Percentiles rank a stretch among this genome's conserved stretches.
Conservation (phyloP, 1,284 basidiomycete genomes). For the Naganishia sp. region DNA sequence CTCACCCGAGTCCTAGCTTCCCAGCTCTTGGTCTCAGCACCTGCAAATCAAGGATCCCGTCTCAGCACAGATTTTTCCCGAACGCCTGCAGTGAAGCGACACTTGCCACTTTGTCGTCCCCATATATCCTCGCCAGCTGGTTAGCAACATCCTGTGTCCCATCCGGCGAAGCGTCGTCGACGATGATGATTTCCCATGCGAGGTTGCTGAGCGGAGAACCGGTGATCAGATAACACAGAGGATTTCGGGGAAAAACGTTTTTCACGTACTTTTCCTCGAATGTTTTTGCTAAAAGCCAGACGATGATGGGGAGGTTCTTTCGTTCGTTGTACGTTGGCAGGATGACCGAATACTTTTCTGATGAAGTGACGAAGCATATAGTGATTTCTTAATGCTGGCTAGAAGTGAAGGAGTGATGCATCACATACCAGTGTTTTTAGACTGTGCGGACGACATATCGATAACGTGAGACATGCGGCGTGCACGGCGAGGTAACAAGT, state of each 20-base stretch:
- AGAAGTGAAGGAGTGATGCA: background rate
- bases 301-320: slow-evolving; percentile 82
- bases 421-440: slow-evolving; percentile 8
- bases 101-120: slow-evolving; percentile 76
- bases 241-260: background rate
- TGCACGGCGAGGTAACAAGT: background rate
- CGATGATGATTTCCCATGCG: slow-evolving; percentile 82
- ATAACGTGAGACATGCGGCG: slow-evolving; percentile 35
- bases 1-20: slow-evolving; percentile 81
- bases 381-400: background rate
- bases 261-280: slow-evolving; percentile 70
- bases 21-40: slow-evolving; percentile 79
- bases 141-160: slow-evolving; percentile 83
- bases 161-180: slow-evolving; percentile 88
- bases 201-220: slow-evolving; percentile 39
- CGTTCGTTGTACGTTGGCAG: slow-evolving; percentile 91
- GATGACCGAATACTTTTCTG: slow-evolving; percentile 77
- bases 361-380: background rate
- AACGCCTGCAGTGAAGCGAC: slow-evolving; percentile 11
- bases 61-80: background rate
- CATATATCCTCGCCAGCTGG: slow-evolving; percentile 74
- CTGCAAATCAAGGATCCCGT: slow-evolving; percentile 51
- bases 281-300: slow-evolving; percentile 75
- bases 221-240: background rate
- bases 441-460: slow-evolving; percentile 29